A percentile compares a stretch with the other conserved stretches of the same genome.
Evolutionary conservation across 192 early-diverging fungal genomes (phyloP).

Genomic region (Dissophora ornata): DNA sequence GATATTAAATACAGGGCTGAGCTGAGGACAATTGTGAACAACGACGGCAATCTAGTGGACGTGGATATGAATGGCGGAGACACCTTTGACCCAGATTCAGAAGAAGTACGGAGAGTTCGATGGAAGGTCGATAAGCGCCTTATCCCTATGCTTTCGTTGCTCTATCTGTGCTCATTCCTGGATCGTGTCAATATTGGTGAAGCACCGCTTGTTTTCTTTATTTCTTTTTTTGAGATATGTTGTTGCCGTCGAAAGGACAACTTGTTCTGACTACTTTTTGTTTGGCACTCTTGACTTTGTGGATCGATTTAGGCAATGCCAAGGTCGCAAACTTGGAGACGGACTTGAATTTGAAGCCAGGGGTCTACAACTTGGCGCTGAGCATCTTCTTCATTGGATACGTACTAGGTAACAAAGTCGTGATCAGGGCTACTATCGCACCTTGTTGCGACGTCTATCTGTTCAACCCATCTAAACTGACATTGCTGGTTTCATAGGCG

Average conservation of each 20-base stretch:
- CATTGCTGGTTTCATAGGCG: neutral
- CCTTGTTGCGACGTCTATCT: no score
- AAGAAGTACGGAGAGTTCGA: conserved; percentile 53
- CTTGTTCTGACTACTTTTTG: no score
- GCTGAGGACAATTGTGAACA: no score
- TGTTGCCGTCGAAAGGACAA: no score
- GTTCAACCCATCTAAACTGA: no score
- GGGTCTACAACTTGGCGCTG: conserved; percentile 62
- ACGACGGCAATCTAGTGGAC: no score
- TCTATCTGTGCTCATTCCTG: conserved; percentile 74
- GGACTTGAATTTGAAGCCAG: conserved; percentile 48
- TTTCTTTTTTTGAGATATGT: neutral
- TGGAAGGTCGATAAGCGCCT: conserved; percentile 72
- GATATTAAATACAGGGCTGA: no score
- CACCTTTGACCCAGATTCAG: conserved; percentile 27
- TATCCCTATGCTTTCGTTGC: conserved; percentile 66
- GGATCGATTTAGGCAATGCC: conserved; percentile 63
- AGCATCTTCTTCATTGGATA: conserved; percentile 46
- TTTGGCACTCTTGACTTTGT: no score
- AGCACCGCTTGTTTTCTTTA: neutral
- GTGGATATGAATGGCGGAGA: no score
- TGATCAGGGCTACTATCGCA: neutral
- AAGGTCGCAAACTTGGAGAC: conserved; percentile 55
- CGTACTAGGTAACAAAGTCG: neutral
- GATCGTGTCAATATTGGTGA: conserved; percentile 76